Percentiles rank a stretch among this genome's conserved stretches.
Evolutionary conservation across 805 yeast species (phyloP).

Genomic region (Spathaspora sp.): DNA sequence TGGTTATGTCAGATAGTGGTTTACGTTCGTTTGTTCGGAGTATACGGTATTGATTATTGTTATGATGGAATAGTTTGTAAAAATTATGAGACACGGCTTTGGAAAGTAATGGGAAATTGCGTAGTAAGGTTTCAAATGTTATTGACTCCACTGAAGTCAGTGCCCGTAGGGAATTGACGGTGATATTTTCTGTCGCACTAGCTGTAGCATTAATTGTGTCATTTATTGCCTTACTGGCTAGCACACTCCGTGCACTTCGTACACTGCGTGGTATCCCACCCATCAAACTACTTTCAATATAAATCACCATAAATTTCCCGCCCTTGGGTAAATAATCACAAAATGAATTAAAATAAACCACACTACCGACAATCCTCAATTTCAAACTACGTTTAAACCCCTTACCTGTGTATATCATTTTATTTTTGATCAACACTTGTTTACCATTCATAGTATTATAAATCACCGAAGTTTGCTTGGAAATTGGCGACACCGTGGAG

Average conservation of each 20-base stretch:
- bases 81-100: constrained; percentile 36
- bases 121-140: constrained; percentile 34
- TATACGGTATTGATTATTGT: constrained; percentile 22
- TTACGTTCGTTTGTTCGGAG: constrained; percentile 29
- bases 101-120: constrained; percentile 38
- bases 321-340: constrained; percentile 59
- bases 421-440: constrained; percentile 54
- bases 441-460: constrained; percentile 54
- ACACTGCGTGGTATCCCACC: constrained; percentile 27
- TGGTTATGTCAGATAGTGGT: constrained; percentile 19
- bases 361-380: constrained; percentile 41
- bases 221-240: too few relatives aligned
- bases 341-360: constrained; percentile 47
- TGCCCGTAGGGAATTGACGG: too few relatives aligned
- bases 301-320: constrained; percentile 51
- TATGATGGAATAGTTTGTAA: constrained; percentile 38
- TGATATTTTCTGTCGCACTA: too few relatives aligned
- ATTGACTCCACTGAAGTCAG: constrained; percentile 6
- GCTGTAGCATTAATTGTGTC: too few relatives aligned
- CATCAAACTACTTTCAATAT: constrained; percentile 53
- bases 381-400: constrained; percentile 51
- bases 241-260: too few relatives aligned
- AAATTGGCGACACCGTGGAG: constrained; percentile 18
- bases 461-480: constrained; percentile 37
- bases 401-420: constrained; percentile 49